Evolutionary conservation across 1,284 basidiomycete genomes (phyloP).

Genomic region (Caloboletus firmus): DNA sequence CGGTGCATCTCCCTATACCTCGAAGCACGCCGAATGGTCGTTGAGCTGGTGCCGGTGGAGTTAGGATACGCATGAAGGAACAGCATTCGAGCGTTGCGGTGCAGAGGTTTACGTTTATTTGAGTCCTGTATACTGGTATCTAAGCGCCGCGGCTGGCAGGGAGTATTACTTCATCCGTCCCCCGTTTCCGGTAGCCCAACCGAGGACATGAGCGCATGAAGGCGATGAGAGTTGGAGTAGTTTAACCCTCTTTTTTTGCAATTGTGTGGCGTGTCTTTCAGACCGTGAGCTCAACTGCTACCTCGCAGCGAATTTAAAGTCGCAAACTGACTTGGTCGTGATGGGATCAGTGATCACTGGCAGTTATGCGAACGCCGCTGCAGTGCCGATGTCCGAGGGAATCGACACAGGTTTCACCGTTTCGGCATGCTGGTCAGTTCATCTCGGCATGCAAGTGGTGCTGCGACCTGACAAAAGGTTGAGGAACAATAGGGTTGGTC

Average conservation of each 20-base stretch:
- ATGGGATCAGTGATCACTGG: neutral
- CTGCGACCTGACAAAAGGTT: neutral
- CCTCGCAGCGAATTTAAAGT: no score
- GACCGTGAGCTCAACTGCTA: no score
- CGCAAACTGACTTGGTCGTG: neutral
- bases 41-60: neutral
- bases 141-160: neutral
- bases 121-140: neutral
- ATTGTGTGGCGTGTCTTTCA: neutral
- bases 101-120: neutral
- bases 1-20: conserved; percentile 19
- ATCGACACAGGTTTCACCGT: neutral
- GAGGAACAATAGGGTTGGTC: no score
- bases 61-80: neutral
- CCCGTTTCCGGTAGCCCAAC: conserved; percentile 1
- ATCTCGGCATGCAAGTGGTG: neutral
- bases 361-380: neutral
- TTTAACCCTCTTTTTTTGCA: neutral
- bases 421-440: neutral
- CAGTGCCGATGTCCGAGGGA: neutral
- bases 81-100: neutral
- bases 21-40: neutral
- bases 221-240: no score
- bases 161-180: conserved; percentile 3
- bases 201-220: neutral